These are phyloP conservation scores for Primulina tabacum DNA, from an alignment of 257 asterid genomes.

Conservation along the genomic window DNA sequence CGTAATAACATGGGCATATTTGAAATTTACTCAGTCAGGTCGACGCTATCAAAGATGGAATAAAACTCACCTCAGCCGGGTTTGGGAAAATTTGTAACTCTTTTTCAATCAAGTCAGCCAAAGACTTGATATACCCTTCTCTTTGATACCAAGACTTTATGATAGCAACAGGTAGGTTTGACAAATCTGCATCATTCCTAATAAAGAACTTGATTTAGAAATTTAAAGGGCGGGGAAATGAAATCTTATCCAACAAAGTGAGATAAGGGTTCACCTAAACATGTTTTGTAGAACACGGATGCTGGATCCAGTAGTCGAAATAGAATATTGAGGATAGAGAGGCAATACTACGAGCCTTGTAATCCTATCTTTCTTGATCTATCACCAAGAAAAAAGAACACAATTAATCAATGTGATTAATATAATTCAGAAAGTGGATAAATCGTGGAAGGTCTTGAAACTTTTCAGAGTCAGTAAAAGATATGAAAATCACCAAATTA, in stretches of 20 bases:
- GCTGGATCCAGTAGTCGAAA: conserved; percentile 97
- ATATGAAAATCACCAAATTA: conserved; percentile 1
- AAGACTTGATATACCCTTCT: conserved; percentile 77
- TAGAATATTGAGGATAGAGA: conserved; percentile 91
- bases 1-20: conserved; percentile 1
- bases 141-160: conserved; percentile 95
- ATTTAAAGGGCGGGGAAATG: conserved; percentile 10
- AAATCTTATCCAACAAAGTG: neutral
- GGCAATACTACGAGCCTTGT: conserved; percentile 89
- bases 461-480: neutral
- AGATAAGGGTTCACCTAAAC: conserved; percentile 45
- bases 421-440: neutral
- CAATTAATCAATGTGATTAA: neutral
- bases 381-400: conserved; percentile 17
- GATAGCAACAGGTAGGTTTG: conserved; percentile 76
- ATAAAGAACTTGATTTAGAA: conserved; percentile 21
- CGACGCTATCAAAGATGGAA: conserved; percentile 9
- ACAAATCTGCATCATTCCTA: conserved; percentile 66
- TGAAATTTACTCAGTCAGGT: neutral
- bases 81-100: conserved; percentile 56
- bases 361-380: conserved; percentile 84
- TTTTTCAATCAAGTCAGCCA: conserved; percentile 85
- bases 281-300: conserved; percentile 75
- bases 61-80: conserved; percentile 62
- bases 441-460: neutral